Base-by-base conservation (phyloP, 148 eudicot species). In the Chenopodium suecicum region DNA sequence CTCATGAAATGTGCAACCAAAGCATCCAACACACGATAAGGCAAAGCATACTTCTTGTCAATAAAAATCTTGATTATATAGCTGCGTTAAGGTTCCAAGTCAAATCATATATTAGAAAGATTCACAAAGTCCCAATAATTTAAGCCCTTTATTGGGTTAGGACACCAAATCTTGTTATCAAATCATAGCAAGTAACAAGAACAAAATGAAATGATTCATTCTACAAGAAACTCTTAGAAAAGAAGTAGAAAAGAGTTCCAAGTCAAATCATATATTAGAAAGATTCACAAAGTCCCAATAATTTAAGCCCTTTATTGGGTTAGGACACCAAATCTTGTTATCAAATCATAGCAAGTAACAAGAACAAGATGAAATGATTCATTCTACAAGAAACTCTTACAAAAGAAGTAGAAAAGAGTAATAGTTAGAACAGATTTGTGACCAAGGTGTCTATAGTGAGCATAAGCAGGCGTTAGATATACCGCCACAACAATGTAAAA, bases 11-110 rank as follows among this genome's bases (percentile, higher is more conserved):
- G 99, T 78, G 83, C 92, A 80, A 94, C 97, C 91, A 96, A 83
- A 54, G 91, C 97, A 86, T 94, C 99, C 83, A 96, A 80, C 82
- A 94, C 99, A 52, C 97, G 97, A 79, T 92, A 92, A 54, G 99
- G 93, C 90, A 96, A 84, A 78, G 95, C 87, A 84, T 94, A 92
- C 83, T 92, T 92, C 93, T 96, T 96, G 92, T 96, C 99, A 64
- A 96, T 86, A 12, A 96, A 85, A 70, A 92, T 52, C 94, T 94
- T 94, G 54, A 94, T 92, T 78, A 96, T 92, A 81, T 90, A 96
- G 83, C 99, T 94, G 94, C 90, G 87, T 77, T 85, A 83, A 62
- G 69, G 13, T 47, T 65, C 75, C 60, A 78, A 22, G 73, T 64
- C 69, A 27, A 27, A 27, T 27, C 29, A 27, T 27, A 27, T 27